Percentiles rank a stretch among this genome's conserved stretches.
phyloP scores from a whole-genome alignment of 495 filamentous ascomycete species.

The Aspergillus saccharolyticus region DNA sequence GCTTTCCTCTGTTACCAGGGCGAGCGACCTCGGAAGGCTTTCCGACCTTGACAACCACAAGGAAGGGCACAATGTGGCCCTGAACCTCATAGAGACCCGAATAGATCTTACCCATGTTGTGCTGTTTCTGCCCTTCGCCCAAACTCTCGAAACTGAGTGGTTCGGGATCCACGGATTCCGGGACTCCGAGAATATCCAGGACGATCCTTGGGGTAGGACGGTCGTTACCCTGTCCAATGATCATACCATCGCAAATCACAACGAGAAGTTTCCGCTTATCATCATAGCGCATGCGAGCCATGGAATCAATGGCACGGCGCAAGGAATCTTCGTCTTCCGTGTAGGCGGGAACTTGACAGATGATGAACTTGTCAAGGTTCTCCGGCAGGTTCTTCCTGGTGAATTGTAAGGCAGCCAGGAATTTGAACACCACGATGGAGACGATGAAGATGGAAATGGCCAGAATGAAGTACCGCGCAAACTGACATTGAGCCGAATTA shows the following conservation, averaged over 20 bases:
- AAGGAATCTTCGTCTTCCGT: slow-evolving; percentile 98
- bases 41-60: slow-evolving; percentile 95
- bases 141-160: slow-evolving; percentile 95
- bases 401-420: slow-evolving; percentile 93
- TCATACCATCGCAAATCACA: slow-evolving; percentile 97
- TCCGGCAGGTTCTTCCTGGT: slow-evolving; percentile 85
- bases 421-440: slow-evolving; percentile 87
- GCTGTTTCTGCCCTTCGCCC: slow-evolving; percentile 92
- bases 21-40: slow-evolving; percentile 96
- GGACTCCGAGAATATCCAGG: slow-evolving; percentile 92
- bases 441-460: slow-evolving; percentile 81
- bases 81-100: slow-evolving; percentile 97
- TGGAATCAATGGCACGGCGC: slow-evolving; percentile 93
- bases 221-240: slow-evolving; percentile 98
- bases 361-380: slow-evolving; percentile 96
- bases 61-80: slow-evolving; percentile 95
- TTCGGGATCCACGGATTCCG: slow-evolving; percentile 91
- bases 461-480: slow-evolving; percentile 86
- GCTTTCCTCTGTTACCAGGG: slow-evolving; percentile 97
- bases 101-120: slow-evolving; percentile 99
- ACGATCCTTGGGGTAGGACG: slow-evolving; percentile 93
- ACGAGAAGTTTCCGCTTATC: slow-evolving; percentile 96
- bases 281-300: slow-evolving; percentile 93
- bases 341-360: slow-evolving; percentile 95
- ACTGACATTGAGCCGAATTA: slow-evolving; percentile 78